A percentile compares a stretch with the other conserved stretches of the same genome.
Conservation (phyloP, 345 rosid species). For the Salix brachista region DNA sequence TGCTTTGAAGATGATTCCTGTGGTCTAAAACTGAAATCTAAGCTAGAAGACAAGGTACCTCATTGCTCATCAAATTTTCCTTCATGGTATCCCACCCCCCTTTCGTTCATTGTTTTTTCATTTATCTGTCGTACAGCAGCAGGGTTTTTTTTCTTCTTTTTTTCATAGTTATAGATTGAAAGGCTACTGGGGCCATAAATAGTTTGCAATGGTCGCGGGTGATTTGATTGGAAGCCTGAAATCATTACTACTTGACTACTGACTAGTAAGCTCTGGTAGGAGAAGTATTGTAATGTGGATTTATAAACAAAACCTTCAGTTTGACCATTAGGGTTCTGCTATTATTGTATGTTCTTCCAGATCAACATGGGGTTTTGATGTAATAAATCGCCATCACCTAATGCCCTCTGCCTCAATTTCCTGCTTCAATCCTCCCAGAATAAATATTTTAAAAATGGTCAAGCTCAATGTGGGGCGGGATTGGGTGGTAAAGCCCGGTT, state of each 20-base stretch:
- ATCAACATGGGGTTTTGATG: neutral
- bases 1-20: conserved; percentile 66
- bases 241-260: neutral
- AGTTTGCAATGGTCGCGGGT: neutral
- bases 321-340: neutral
- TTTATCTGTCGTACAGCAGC: neutral
- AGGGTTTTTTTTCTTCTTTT: too few relatives aligned
- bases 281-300: neutral
- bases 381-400: too few relatives aligned
- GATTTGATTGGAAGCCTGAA: neutral
- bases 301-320: neutral
- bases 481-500: too few relatives aligned
- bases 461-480: too few relatives aligned
- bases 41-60: neutral
- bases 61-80: neutral
- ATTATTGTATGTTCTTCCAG: neutral
- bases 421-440: neutral
- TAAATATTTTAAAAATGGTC: too few relatives aligned
- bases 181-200: too few relatives aligned
- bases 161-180: too few relatives aligned
- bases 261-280: conserved; percentile 3
- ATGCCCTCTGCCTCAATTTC: too few relatives aligned
- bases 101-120: neutral
- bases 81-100: neutral
- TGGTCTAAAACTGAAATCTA: conserved; percentile 39